These are phyloP conservation scores for Bretziella fagacearum DNA, from an alignment of 2,329 filamentous ascomycete species.

Conservation along the genomic window DNA sequence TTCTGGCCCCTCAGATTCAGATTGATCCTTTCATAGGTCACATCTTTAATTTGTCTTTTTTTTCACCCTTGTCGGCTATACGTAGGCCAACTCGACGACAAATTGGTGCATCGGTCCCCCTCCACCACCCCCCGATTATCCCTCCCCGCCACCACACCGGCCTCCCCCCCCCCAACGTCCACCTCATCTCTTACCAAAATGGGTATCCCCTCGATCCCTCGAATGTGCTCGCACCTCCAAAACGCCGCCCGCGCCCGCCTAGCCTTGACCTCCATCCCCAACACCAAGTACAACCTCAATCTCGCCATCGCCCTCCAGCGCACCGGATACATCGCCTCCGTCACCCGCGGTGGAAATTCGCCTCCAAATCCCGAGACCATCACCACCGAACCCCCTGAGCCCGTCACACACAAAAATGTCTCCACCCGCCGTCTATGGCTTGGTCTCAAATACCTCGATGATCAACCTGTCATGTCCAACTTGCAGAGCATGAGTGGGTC, in stretches of 20 bases:
- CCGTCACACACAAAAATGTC: slow-evolving; percentile 52
- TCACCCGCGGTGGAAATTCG: slow-evolving; percentile 51
- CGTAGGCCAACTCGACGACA: no score
- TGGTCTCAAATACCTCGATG: slow-evolving; percentile 78
- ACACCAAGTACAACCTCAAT: slow-evolving; percentile 58
- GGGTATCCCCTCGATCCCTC: slow-evolving; percentile 48
- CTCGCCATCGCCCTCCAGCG: slow-evolving; percentile 65
- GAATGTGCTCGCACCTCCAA: slow-evolving; percentile 81
- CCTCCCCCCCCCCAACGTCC: not conserved
- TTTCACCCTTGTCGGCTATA: no score
- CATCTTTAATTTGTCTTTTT: no score
- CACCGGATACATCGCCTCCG: slow-evolving; percentile 62
- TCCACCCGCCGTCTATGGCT: slow-evolving; percentile 66
- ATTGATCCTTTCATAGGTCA: no score
- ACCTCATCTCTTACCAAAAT: slow-evolving; percentile 7
- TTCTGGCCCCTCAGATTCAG: no score
- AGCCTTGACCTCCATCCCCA: slow-evolving; percentile 65
- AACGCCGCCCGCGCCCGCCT: slow-evolving; percentile 76
- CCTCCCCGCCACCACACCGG: not conserved
- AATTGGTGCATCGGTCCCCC: no score
- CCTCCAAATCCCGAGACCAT: slow-evolving; percentile 33
- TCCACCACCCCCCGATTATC: not conserved
- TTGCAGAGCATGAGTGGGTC: slow-evolving; percentile 56
- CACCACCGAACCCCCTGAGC: slow-evolving; percentile 31
- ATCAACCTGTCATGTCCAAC: slow-evolving; percentile 56